Evolutionary conservation across 176 grass and related monocot genomes (phyloP), one percentile per base, ranked within the genome.

Genomic region (Oryza glumipatula): DNA sequence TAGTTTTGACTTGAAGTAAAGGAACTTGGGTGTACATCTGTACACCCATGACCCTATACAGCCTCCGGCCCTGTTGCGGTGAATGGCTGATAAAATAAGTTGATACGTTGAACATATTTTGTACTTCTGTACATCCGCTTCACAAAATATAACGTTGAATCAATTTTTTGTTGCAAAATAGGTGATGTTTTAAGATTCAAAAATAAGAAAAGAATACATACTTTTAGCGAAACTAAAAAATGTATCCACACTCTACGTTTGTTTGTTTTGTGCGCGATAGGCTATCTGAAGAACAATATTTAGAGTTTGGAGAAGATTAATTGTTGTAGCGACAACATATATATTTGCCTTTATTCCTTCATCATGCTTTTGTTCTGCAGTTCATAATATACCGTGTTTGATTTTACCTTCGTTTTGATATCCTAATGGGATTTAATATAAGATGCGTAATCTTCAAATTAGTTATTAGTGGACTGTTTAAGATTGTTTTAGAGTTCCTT

Each of bases 221-320:
- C 16, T 15, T 6, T 16, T 52, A 6, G 54, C 6, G 19, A 58
- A 58, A 58, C 54, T 58, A 70, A 78, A 45, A 83, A 23, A 5
- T 47, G 70, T 74, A 73, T 48, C 9, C 71, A 7, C 70, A 39
- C 23, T 23, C 26, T 64, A 65, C 24, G 11, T 81, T 58, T 9
- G 14, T 22, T 65, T 64, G 11, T 71, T 72, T 48, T 82, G 11
- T 82, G 38, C 1, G 23, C 44, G 39, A 32, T 56, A 47, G 32
- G 30, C 45, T 65, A 48, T 46, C 48, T 58, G 56, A 73, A 74
- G 39, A 74, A 48, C 30, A 21, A 48, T 65, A 5, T 83, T 19
- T 47, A 47, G 16, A 74, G 70, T 43, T 83, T 83, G 17, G 73
- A 74, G 36, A 82, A 47, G 28, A 73, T 82, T 80, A 28, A 82